Base-by-base conservation (phyloP, 768 basidiomycete species). In the Symmetrospora coprosmae region DNA sequence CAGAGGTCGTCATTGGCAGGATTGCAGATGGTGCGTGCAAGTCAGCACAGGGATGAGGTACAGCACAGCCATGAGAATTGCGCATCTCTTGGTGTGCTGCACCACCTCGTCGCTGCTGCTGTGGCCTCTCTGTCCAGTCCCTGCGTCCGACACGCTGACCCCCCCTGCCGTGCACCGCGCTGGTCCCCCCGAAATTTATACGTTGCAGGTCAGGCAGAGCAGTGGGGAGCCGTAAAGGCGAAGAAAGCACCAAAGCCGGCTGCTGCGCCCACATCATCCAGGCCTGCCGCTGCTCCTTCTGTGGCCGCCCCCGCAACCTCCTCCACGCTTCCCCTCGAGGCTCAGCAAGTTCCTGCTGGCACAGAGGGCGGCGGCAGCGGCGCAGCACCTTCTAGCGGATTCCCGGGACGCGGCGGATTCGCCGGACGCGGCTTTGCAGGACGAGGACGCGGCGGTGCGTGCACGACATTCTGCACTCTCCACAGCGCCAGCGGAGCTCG, bases 181-280 rank as follows among this genome's bases (percentile, higher is more conserved):
- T n/a, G 19, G 2, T 1, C 39, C 23, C 39, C n/a, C n/a, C n/a
- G n/a, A n/a, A n/a, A n/a, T n/a, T n/a, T n/a, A n/a, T n/a, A n/a
- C 25, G 6, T 30, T 11, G 7, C 62, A 67, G 65, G 67, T 33
- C 65, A 62, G 21, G 59, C 65, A 9, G 34, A 62, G 45, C 67
- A 67, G 53, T 67, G 65, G 65, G 65, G 63, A 4, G 48, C 63
- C 1, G 67, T 65, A 47, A 67, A 66, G 61, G 51, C 51, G 13
- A 66, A 66, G 63, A 67, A 67, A 63, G 31, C 33, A 34, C 56
- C 58, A 27, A 67, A 67, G 65, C 65, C 65, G 65, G 52, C 37
- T 27, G 49, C 33, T n/a, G n/a, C n/a, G n/a, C n/a, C n/a, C n/a
- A n/a, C n/a, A n/a, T n/a, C n/a, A n/a, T n/a, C n/a, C n/a, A n/a